These are phyloP conservation scores for Globisporangium solare DNA, from an alignment of 352 stramenopile species.

Conservation along the genomic window DNA sequence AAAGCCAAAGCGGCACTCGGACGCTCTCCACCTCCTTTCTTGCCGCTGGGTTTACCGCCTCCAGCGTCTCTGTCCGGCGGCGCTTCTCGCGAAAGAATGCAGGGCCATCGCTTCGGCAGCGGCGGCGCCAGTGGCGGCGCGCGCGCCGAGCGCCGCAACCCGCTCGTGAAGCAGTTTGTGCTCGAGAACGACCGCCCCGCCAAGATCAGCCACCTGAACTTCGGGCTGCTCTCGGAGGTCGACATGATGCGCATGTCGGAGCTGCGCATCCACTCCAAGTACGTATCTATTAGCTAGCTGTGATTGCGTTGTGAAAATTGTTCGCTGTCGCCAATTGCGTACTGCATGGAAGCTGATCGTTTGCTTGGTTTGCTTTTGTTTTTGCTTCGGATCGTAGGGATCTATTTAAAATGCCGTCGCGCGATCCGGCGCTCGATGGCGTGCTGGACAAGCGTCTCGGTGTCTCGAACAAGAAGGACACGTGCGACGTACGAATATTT, in stretches of 20 bases:
- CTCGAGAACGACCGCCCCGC: conserved; percentile 85
- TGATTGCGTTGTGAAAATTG: not conserved
- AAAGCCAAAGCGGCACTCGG: too few relatives aligned
- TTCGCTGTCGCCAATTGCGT: not conserved
- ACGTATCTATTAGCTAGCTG: conserved; percentile 9
- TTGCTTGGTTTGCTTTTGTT: too few relatives aligned
- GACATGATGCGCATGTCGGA: conserved; percentile 96
- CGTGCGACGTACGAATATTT: conserved; percentile 87
- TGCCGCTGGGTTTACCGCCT: too few relatives aligned
- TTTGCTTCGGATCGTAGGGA: conserved; percentile 61
- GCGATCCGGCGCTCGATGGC: conserved; percentile 90
- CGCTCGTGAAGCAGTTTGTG: conserved; percentile 87
- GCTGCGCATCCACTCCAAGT: conserved; percentile 90
- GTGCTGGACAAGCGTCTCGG: conserved; percentile 97
- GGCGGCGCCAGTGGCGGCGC: conserved; percentile 11
- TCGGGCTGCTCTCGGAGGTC: conserved; percentile 93
- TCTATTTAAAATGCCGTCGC: conserved; percentile 95
- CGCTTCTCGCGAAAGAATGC: conserved; percentile 18
- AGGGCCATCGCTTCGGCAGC: conserved; percentile 26
- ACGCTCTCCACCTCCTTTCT: too few relatives aligned
- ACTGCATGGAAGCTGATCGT: not conserved
- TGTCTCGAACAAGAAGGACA: conserved; percentile 96
- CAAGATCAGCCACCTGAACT: conserved; percentile 98
- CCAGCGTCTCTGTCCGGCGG: not conserved
- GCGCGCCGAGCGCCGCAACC: conserved; percentile 69